Evolutionary conservation across 202 grass and related monocot species (phyloP).

Genomic region (Zoysia matrella): DNA sequence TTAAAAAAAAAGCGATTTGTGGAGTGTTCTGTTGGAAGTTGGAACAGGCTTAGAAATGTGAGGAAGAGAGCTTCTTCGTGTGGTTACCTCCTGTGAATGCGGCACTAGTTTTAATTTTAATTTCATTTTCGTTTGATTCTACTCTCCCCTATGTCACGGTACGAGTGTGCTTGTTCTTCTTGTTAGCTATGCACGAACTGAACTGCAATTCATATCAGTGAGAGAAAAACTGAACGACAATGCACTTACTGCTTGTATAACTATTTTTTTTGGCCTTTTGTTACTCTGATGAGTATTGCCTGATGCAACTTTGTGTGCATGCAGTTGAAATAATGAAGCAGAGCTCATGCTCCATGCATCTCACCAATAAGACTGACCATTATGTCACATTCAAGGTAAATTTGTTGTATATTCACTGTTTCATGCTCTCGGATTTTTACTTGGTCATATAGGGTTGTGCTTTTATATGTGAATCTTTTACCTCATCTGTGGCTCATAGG

Average conservation of each 20-base stretch:
- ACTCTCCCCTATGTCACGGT: too few species aligned
- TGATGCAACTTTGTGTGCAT: constrained; percentile 34
- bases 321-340: constrained; percentile 82
- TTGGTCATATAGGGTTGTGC: neutral
- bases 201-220: too few species aligned
- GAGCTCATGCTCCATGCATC: constrained; percentile 75
- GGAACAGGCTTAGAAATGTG: constrained; percentile 6
- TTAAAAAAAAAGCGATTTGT: too few species aligned
- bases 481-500: constrained; percentile 47
- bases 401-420: neutral
- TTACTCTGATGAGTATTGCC: constrained; percentile 5
- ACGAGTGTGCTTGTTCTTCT: too few species aligned
- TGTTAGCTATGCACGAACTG: too few species aligned
- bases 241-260: neutral
- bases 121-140: too few species aligned
- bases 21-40: too few species aligned
- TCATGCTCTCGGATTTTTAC: neutral
- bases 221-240: too few species aligned
- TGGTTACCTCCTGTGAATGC: neutral
- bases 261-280: neutral
- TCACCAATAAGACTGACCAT: constrained; percentile 75
- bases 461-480: constrained; percentile 18
- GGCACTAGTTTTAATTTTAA: neutral
- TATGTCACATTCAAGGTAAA: constrained; percentile 85
- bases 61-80: neutral